Evolutionary conservation across 75 land plant genomes (phyloP), one percentile per base, ranked within the genome.

Genomic region (Chamaecyparis obtusa): DNA sequence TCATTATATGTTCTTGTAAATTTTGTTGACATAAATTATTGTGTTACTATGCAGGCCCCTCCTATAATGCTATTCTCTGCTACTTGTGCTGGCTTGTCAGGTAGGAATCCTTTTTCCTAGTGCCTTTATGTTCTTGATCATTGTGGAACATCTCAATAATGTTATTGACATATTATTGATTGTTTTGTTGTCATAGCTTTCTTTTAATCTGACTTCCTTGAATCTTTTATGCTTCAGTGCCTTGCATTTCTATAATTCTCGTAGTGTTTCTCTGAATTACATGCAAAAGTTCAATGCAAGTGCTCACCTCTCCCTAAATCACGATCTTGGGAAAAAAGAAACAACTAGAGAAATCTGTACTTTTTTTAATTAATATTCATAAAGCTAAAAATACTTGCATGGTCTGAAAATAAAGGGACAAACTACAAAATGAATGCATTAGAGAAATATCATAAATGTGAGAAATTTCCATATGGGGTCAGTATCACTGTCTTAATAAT

Each of bases 41-140:
- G 27, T 84, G 85, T 24, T 55, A 10, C 33, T 14, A 43, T 92
- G 92, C 95, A 96, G 97, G 92, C 95, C 41, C 97, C 97, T 54
- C 97, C 97, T 37, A 94, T 96, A 43, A 90, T 96, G n/a, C 85
- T 96, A 48, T 94, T 96, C 84, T 95, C 97, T 77, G 93, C 95
- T 56, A 93, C 94, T 46, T 96, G 97, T 90, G 97, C 97, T 54
- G 97, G 97, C 16, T 89, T 96, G 83, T 89, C 95, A 91, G 97
- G 97, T 96, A 24, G 75, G 89, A 24, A 43, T 80, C n/a, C 83
- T 43, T 80, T 14, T 43, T 43, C 83, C 13, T 80, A 24, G 83
- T 43, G 24, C 21, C 6, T 0, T 21, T 19, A 9, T 41, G 46
- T 41, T 75, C 24, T 41, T 39, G 27, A 78, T 14, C 41, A 41